These are phyloP conservation scores for Wickerhamomyces bovis DNA, from an alignment of 805 yeast species.

Conservation along the genomic window DNA sequence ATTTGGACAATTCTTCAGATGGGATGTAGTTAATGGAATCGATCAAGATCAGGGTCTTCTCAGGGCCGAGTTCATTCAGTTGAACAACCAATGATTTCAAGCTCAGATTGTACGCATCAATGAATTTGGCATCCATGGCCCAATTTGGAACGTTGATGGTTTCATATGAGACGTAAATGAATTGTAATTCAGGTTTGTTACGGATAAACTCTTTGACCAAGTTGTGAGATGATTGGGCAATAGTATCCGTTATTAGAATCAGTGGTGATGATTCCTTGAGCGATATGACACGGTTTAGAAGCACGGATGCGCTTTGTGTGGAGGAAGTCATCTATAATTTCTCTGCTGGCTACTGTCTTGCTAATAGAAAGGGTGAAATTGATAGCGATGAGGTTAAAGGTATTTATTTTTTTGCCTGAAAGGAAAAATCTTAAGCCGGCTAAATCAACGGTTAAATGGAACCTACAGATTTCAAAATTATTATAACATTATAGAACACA, in stretches of 20 bases:
- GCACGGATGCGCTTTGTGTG: constrained; percentile 40
- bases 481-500: not conserved
- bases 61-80: constrained; percentile 6
- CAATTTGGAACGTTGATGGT: constrained; percentile 47
- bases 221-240: constrained; percentile 57
- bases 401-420: not conserved
- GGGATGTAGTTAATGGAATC: constrained; percentile 65
- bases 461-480: no score
- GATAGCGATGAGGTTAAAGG: not conserved
- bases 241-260: constrained; percentile 59
- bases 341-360: no score
- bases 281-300: constrained; percentile 60
- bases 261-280: constrained; percentile 74
- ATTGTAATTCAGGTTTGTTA: constrained; percentile 30
- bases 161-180: constrained; percentile 64
- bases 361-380: no score
- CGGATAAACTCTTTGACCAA: constrained; percentile 54
- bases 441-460: not conserved
- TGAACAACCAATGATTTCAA: constrained; percentile 19
- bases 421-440: not conserved
- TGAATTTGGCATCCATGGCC: constrained; percentile 34
- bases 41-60: constrained; percentile 44
- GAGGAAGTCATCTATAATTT: constrained; percentile 26
- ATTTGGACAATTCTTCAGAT: constrained; percentile 38
- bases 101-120: constrained; percentile 35